Base-by-base conservation (phyloP, 2,329 filamentous ascomycete genomes). In the Aspergillus spinulosporus region DNA sequence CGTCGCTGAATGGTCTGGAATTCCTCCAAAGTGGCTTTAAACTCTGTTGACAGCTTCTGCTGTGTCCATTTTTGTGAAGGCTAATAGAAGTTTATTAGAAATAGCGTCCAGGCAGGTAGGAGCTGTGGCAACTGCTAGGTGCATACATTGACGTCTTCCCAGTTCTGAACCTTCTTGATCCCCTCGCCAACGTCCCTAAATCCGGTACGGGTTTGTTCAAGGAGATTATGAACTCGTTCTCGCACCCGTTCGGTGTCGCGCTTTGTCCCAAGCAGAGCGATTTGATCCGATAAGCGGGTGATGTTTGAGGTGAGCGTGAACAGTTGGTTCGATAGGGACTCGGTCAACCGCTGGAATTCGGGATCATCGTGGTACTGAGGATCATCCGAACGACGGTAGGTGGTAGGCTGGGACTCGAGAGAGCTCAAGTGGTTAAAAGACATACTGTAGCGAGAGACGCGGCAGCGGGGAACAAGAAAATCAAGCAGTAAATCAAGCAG, bases 31-130 rank as follows among this genome's bases (percentile, higher is more conserved):
- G 90, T 89, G 36, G 89, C 84, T 70, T 92, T 89, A 79, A 97
- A 97, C 72, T 97, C 92, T 69, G 90, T 89, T 60, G 91, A 93
- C 34, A 99, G 84, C 74, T 97, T 97, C 65, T 93, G 90, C 69
- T 97, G 93, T 21, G 92, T 94, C 79, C 96, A 97, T 75, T 93
- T 95, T 80, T 99, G 94, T 53, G 91, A 89, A 59, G 93, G 90
- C 91, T 96, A 58, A 36, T 43, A 21, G 31, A 3, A 31, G 34
- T 4, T 42, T 5, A 46, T 59, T 44, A 56, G 56, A 21, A 21
- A 21, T 21, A 21, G 21, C 21, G 21, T 21, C 21, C 21, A 21
- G 21, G 21, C 21, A 21, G 21, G 21, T 21, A 21, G 21, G 21
- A 21, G 21, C 21, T 21, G 21, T 21, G 21, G 21, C 21, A 21